These are phyloP conservation scores for Cutaneotrichosporon dermatis DNA, from an alignment of 1,284 basidiomycete species.

Conservation along the genomic window DNA sequence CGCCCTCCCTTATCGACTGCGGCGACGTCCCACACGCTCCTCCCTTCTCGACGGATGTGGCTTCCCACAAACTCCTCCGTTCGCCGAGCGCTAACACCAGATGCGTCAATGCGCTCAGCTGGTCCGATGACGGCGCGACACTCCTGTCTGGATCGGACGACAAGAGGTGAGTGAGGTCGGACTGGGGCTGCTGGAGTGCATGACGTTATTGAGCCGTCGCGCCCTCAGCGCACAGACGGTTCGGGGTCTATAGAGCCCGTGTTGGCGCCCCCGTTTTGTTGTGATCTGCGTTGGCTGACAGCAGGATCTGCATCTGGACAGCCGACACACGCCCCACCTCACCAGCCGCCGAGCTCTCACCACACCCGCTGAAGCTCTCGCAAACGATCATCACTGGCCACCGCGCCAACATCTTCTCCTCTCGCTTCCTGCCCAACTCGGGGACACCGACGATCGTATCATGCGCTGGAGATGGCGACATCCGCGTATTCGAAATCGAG, in stretches of 20 bases:
- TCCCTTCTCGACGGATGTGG: too few species aligned
- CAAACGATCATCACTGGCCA: conserved; percentile 70
- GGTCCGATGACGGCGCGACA: conserved; percentile 69
- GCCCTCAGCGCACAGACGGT: too few species aligned
- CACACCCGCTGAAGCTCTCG: conserved; percentile 62
- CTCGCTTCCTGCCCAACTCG: conserved; percentile 68
- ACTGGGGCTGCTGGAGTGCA: too few species aligned
- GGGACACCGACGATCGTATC: conserved; percentile 52
- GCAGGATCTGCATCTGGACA: conserved; percentile 65
- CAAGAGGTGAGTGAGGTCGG: conserved; percentile 57
- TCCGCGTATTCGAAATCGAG: conserved; percentile 75
- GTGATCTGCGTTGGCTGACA: conserved; percentile 4
- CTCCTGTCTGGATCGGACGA: conserved; percentile 80
- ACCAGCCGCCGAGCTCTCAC: conserved; percentile 29
- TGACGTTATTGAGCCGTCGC: too few species aligned
- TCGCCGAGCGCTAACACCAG: conserved; percentile 13
- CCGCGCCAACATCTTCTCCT: conserved; percentile 79
- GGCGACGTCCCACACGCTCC: too few species aligned
- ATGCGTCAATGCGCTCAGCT: conserved; percentile 80
- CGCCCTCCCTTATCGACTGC: too few species aligned
- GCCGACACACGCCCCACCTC: conserved; percentile 46
- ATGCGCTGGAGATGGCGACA: conserved; percentile 72
- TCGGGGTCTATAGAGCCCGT: too few species aligned
- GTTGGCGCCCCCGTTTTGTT: too few species aligned
- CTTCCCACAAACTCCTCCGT: not conserved